These are phyloP conservation scores for Cladosporium phlei DNA, from an alignment of 2,329 filamentous ascomycete genomes.

Conservation along the genomic window DNA sequence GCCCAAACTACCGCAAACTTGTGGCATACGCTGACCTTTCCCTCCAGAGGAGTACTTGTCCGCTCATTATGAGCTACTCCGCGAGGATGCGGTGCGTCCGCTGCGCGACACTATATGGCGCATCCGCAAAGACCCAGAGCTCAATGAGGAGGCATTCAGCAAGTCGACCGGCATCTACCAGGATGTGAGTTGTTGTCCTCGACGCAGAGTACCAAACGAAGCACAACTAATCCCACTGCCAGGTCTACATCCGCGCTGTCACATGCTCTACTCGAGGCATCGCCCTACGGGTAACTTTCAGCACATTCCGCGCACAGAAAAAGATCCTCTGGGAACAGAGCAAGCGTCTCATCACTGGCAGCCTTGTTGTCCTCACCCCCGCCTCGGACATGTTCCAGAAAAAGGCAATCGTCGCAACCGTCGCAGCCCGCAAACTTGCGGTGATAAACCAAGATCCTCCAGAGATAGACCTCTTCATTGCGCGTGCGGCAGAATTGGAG, in stretches of 20 bases:
- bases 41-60: constrained; percentile 58
- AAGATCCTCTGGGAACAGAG: constrained; percentile 64
- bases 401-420: constrained; percentile 63
- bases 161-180: constrained; percentile 60
- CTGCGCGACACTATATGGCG: constrained; percentile 62
- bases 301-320: constrained; percentile 59
- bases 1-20: background rate
- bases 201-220: no score
- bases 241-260: constrained; percentile 65
- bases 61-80: constrained; percentile 68
- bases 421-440: constrained; percentile 64
- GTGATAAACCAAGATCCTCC: constrained; percentile 63
- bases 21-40: background rate
- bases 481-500: constrained; percentile 53
- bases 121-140: constrained; percentile 49
- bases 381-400: constrained; percentile 57
- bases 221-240: constrained; percentile 17
- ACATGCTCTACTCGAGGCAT: constrained; percentile 59
- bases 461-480: constrained; percentile 71
- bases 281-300: constrained; percentile 66
- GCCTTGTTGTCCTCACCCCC: constrained; percentile 53
- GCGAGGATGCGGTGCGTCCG: constrained; percentile 67
- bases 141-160: constrained; percentile 49
- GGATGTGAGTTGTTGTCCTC: constrained; percentile 52
- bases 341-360: constrained; percentile 52